Evolutionary conservation across 2,329 filamentous ascomycete species (phyloP), one percentile per base, ranked within the genome.

Genomic region (Neonectria faginata): DNA sequence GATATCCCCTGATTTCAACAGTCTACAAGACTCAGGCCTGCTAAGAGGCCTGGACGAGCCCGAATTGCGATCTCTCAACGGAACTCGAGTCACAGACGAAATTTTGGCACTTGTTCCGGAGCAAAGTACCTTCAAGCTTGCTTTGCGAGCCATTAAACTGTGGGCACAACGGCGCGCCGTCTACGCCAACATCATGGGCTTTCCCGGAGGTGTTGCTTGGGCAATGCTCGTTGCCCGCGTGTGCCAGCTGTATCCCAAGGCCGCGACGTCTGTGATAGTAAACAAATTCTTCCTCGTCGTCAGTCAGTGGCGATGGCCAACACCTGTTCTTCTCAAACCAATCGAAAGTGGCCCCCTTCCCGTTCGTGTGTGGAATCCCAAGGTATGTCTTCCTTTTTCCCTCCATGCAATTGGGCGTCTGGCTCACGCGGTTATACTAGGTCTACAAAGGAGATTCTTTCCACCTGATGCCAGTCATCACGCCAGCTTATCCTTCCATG

Each of bases 381-480:
- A 91, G 84, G 92, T 93, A 80, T 71, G 50, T 67, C 27, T 20
- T 22, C 25, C 3, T 25, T 25, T 25, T 25, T 6, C 25, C 25
- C 10, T 11, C 3, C 22, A 7, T 25, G 47, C n/a, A 18, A 10
- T 1, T 27, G 8, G 36, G 9, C 14, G n/a, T 31, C 18, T 20
- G 4, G 16, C 54, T 42, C 11, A 29, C 41, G 4, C 31, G 20
- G 59, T 56, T 60, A 54, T 66, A 9, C 51, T 72, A 92, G 86
- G 83, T 94, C 31, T 97, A 97, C 78, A 89, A 89, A 65, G 87
- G 88, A 59, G 96, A 98, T 78, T 88, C 88, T 47, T 92, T 89
- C 70, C 95, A 98, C 79, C 83, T 97, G 57, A 99, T 99, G 96
- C 96, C 96, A 29, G 93, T 99, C 79, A 98, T 99, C 75, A 99